Percentiles rank a stretch among this genome's conserved stretches.
These are phyloP conservation scores for Aspergillus chevalieri DNA, from an alignment of 2,329 filamentous ascomycete genomes.

Conservation along the genomic window DNA sequence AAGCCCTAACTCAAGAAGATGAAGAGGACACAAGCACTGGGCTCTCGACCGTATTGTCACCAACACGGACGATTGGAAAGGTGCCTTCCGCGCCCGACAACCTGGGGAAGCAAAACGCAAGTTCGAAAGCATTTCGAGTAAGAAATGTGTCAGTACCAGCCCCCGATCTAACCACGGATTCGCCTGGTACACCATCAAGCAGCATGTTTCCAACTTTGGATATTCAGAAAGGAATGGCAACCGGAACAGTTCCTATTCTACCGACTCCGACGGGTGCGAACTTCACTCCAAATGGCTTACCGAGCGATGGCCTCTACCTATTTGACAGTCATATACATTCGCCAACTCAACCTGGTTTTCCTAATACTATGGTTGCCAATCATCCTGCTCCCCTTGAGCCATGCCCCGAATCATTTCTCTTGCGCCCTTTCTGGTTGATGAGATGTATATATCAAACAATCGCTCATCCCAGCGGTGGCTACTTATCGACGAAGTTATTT, in stretches of 20 bases:
- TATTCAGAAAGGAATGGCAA: conserved; percentile 41
- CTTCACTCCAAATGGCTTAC: conserved; percentile 52
- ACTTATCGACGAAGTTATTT: conserved; percentile 85
- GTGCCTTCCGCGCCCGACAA: conserved; percentile 35
- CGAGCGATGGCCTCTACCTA: conserved; percentile 65
- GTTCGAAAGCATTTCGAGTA: conserved; percentile 63
- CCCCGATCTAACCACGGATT: conserved; percentile 57
- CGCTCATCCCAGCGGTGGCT: conserved; percentile 83
- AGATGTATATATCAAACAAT: conserved; percentile 88
- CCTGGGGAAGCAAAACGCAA: conserved; percentile 64
- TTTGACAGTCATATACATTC: conserved; percentile 81
- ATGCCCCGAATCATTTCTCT: conserved; percentile 78
- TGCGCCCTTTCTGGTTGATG: conserved; percentile 98
- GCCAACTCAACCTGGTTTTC: conserved; percentile 56
- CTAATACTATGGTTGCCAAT: conserved; percentile 56
- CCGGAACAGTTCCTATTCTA: conserved; percentile 53
- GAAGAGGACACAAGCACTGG: conserved; percentile 21
- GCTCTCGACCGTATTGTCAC: conserved; percentile 27
- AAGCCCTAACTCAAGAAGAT: conserved; percentile 41
- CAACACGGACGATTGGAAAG: conserved; percentile 32
- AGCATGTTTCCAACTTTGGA: conserved; percentile 55
- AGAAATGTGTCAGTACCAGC: conserved; percentile 65
- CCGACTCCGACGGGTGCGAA: conserved; percentile 62
- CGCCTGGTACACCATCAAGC: conserved; percentile 68
- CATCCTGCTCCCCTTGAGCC: conserved; percentile 77